phyloP scores from a whole-genome alignment of 164 flowering plant genomes.

The Hamamelis virginiana region DNA sequence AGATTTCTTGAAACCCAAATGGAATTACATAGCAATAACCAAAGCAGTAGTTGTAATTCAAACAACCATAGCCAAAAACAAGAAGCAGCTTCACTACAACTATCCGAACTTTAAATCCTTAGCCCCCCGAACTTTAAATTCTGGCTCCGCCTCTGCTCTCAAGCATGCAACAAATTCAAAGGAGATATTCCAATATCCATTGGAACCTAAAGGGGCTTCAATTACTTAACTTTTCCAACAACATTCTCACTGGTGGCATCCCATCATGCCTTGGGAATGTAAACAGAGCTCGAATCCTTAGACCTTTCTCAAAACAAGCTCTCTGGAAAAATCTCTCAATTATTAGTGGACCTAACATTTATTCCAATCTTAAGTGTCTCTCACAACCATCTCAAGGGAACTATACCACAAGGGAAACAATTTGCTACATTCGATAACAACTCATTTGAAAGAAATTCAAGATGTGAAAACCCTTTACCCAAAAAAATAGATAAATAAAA shows the following conservation, averaged over 20 bases:
- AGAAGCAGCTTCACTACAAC: no score
- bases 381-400: slow-evolving; percentile 7
- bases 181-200: slow-evolving; percentile 12
- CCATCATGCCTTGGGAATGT: slow-evolving; percentile 13
- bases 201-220: neutral
- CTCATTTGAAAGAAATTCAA: slow-evolving; percentile 5
- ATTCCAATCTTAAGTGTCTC: slow-evolving; percentile 9
- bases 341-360: neutral
- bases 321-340: slow-evolving; percentile 9
- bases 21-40: no score
- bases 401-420: slow-evolving; percentile 14
- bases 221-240: slow-evolving; percentile 18
- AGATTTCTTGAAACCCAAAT: no score
- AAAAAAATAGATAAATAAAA: no score
- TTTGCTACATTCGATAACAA: slow-evolving; percentile 6
- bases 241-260: slow-evolving; percentile 11
- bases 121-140: no score
- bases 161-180: slow-evolving; percentile 14
- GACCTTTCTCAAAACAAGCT: slow-evolving; percentile 22
- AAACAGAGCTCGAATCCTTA: slow-evolving; percentile 4
- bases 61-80: no score
- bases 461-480: slow-evolving; percentile 16
- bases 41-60: no score
- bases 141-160: no score
- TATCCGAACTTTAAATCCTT: no score